Percentiles rank a stretch among this genome's conserved stretches.
Evolutionary conservation across 169 alveolate genomes (phyloP).

Genomic region (Plasmodium gonderi): DNA sequence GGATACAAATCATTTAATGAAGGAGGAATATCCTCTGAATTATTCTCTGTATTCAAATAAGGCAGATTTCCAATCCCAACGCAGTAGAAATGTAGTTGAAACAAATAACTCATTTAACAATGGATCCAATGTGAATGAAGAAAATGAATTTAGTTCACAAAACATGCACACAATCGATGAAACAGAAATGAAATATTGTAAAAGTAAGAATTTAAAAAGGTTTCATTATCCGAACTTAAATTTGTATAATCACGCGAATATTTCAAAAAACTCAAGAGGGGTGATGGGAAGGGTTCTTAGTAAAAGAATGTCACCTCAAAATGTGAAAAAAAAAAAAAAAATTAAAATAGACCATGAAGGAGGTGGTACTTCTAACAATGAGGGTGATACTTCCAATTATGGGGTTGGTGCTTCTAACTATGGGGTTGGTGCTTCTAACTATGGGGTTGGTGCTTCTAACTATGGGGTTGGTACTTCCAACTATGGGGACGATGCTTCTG

Average conservation of each 20-base stretch:
- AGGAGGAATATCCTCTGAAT: background rate
- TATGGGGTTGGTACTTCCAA: too few species aligned
- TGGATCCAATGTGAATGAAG: background rate
- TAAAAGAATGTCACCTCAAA: background rate
- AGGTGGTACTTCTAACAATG: background rate
- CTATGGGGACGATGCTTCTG: too few species aligned
- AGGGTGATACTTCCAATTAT: too few species aligned
- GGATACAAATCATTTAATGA: background rate
- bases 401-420: too few species aligned
- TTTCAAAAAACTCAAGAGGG: background rate
- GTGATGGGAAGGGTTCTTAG: background rate
- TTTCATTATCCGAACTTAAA: background rate
- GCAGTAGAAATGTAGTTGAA: background rate
- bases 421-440: too few species aligned
- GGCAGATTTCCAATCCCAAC: background rate
- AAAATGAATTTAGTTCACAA: background rate
- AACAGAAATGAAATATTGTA: background rate
- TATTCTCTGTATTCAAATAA: background rate
- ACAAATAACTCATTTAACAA: slow-evolving; percentile 17
- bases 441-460: too few species aligned
- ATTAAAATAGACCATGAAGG: background rate
- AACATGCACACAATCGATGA: background rate
- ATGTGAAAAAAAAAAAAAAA: background rate
- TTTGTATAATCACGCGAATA: background rate
- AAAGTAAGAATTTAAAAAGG: slow-evolving; percentile 2